phyloP scores from a whole-genome alignment of 805 yeast genomes.

The Kodamaea neixiangensis region DNA sequence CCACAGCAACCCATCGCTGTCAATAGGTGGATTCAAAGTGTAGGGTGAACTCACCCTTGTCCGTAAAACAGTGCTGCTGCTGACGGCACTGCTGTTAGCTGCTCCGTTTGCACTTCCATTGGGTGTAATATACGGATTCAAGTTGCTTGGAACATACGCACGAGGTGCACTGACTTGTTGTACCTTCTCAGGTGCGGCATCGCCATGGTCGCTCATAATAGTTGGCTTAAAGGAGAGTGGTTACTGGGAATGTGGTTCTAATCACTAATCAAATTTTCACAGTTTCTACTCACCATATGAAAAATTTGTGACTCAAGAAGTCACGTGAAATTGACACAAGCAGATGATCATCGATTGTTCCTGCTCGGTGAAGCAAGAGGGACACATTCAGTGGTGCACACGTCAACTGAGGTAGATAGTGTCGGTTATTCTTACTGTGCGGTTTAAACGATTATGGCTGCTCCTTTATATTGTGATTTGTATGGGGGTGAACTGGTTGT shows the following conservation, averaged over 20 bases:
- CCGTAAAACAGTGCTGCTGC: not conserved
- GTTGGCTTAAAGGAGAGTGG: not conserved
- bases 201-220: conserved; percentile 7
- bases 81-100: not conserved
- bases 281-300: conserved; percentile 1
- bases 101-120: not conserved
- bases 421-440: not conserved
- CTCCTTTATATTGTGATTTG: not conserved
- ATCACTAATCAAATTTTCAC: conserved; percentile 3
- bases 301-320: conserved; percentile 8
- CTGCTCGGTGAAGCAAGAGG: not conserved
- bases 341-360: not conserved
- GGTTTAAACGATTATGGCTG: not conserved
- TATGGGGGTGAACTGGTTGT: not conserved
- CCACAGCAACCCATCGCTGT: conserved; percentile 91
- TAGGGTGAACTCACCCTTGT: conserved; percentile 7
- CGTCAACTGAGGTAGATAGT: not conserved
- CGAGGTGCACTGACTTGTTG: conserved; percentile 2
- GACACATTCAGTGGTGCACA: not conserved
- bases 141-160: conserved; percentile 9
- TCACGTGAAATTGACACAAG: conserved; percentile 5
- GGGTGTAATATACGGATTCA: conserved; percentile 1
- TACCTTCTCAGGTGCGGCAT: not conserved
- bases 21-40: conserved; percentile 70
- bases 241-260: not conserved